phyloP scores from a whole-genome alignment of 208 protist genomes.

The Leptomonas pyrrhocoris region DNA sequence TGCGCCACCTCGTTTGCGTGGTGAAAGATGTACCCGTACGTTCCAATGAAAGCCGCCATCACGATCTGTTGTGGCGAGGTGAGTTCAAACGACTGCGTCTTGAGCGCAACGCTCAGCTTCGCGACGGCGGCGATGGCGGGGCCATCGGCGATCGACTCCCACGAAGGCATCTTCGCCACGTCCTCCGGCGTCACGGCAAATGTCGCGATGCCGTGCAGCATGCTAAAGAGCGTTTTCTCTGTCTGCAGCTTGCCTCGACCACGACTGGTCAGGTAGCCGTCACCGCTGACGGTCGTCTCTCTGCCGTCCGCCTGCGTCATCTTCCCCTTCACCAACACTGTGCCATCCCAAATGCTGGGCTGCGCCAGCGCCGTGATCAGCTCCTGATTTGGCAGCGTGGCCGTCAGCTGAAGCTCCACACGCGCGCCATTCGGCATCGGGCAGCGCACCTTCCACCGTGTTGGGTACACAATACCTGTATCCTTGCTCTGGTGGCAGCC shows the following conservation, averaged over 20 bases:
- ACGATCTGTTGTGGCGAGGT: constrained; percentile 48
- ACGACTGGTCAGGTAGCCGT: constrained; percentile 48
- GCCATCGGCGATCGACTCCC: constrained; percentile 47
- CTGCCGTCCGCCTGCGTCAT: constrained; percentile 40
- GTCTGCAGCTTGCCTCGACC: constrained; percentile 34
- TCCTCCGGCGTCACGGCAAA: constrained; percentile 28
- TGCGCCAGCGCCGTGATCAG: constrained; percentile 46
- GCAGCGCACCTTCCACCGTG: constrained; percentile 35
- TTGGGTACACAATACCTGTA: constrained; percentile 51
- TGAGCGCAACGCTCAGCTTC: constrained; percentile 28
- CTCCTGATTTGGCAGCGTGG: constrained; percentile 56
- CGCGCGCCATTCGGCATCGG: constrained; percentile 33
- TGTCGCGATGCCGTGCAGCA: constrained; percentile 41
- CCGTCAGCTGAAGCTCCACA: constrained; percentile 40
- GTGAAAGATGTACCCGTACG: constrained; percentile 67
- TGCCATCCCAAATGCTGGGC: constrained; percentile 63
- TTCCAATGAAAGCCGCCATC: constrained; percentile 43
- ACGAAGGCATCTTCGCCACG: constrained; percentile 28
- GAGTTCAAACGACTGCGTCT: constrained; percentile 40
- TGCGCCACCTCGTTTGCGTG: constrained; percentile 28
- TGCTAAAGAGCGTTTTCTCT: constrained; percentile 24
- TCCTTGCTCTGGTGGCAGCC: constrained; percentile 42
- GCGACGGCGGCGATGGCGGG: constrained; percentile 40
- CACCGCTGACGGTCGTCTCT: constrained; percentile 32
- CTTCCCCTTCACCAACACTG: constrained; percentile 41